Conservation (phyloP, 2,329 filamentous ascomycete genomes). For the Alternaria dauci region DNA sequence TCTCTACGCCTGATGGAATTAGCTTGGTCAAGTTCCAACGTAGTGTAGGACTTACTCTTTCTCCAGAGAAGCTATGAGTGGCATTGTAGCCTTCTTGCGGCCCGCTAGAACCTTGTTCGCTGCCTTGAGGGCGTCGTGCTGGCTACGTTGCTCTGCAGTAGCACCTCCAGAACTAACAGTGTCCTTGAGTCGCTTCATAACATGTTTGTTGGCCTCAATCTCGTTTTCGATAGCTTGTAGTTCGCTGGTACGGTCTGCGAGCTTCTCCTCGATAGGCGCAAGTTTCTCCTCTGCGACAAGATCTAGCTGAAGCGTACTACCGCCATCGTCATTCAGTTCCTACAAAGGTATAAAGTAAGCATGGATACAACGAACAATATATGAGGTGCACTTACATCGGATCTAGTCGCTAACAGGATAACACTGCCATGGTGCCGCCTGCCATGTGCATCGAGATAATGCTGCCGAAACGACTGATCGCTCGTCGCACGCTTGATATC, state of each 20-base stretch:
- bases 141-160: not conserved
- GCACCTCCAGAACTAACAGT: too few relatives aligned
- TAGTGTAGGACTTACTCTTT: not conserved
- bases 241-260: not conserved
- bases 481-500: conserved; percentile 25
- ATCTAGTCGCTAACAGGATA: conserved; percentile 28
- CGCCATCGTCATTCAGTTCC: conserved; percentile 17
- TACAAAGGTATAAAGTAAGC: not conserved
- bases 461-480: conserved; percentile 15
- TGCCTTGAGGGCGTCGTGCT: not conserved
- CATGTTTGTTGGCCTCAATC: not conserved
- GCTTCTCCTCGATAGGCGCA: conserved; percentile 1
- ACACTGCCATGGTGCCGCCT: conserved; percentile 27
- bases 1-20: conserved; percentile 3
- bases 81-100: not conserved
- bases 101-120: conserved; percentile 2
- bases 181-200: conserved; percentile 1
- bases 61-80: not conserved
- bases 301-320: conserved; percentile 6
- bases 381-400: conserved; percentile 18
- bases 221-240: not conserved
- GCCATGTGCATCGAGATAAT: conserved; percentile 23
- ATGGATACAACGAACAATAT: not conserved
- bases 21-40: not conserved
- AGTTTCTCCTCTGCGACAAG: conserved; percentile 7